phyloP scores from a whole-genome alignment of 108 stramenopile genomes.

The Nitzschia sp. region DNA sequence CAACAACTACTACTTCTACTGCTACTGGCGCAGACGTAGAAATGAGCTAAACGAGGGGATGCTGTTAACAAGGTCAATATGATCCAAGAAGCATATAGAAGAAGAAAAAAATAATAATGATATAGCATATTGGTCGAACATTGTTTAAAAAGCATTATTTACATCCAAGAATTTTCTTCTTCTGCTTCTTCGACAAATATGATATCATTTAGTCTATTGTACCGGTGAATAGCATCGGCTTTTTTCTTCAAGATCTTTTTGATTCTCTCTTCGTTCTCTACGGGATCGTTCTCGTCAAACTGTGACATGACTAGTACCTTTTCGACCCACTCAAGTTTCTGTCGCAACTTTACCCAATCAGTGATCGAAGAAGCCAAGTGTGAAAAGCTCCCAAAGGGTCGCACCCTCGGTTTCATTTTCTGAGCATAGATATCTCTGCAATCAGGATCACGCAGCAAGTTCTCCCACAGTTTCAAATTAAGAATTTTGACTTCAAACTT shows the following conservation, averaged over 20 bases:
- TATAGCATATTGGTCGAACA: no score
- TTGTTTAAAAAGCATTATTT: no score
- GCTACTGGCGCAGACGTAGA: no score
- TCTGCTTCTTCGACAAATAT: background rate
- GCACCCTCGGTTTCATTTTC: background rate
- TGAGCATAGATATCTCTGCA: background rate
- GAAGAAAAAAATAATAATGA: no score
- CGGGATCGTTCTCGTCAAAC: background rate
- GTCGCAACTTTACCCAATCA: background rate
- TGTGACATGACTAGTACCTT: background rate
- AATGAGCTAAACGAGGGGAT: no score
- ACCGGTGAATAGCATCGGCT: background rate
- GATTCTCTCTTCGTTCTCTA: background rate
- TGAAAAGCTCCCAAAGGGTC: slow-evolving; percentile 1
- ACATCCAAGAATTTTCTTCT: no score
- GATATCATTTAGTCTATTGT: background rate
- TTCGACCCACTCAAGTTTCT: slow-evolving; percentile 1
- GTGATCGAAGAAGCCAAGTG: background rate
- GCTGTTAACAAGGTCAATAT: no score
- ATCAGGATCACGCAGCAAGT: background rate
- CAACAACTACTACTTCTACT: no score
- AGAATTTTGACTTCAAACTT: background rate
- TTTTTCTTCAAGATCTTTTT: background rate
- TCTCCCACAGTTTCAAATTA: background rate
- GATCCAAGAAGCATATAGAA: no score